A percentile compares a stretch with the other conserved stretches of the same genome.
phyloP scores from a whole-genome alignment of 208 protist genomes.

The Acanthamoeba castellanii region DNA sequence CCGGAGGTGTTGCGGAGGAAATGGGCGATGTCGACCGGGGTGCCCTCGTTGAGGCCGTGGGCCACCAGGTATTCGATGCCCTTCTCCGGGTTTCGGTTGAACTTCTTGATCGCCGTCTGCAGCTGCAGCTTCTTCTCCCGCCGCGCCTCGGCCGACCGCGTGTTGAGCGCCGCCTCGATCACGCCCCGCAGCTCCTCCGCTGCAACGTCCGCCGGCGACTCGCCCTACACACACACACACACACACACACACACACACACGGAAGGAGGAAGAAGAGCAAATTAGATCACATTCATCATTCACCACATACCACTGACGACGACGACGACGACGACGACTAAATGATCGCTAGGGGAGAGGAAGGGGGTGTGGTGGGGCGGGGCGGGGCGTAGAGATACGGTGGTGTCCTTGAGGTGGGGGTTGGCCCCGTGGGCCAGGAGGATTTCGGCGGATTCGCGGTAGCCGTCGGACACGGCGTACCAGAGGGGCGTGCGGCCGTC shows the following conservation, averaged over 20 bases:
- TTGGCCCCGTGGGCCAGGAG: not conserved
- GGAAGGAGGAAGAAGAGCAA: not conserved
- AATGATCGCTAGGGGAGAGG: not conserved
- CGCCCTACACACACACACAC: not conserved
- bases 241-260: too few relatives aligned
- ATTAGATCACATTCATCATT: too few relatives aligned
- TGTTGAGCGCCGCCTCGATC: constrained; percentile 6
- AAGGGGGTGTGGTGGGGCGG: too few relatives aligned
- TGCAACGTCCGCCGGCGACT: not conserved
- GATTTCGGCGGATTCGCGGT: not conserved
- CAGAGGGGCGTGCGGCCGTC: constrained; percentile 44
- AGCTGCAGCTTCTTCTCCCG: constrained; percentile 33
- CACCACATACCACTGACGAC: too few relatives aligned
- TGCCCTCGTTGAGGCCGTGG: constrained; percentile 79
- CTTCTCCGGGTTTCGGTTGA: constrained; percentile 82
- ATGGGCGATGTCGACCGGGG: constrained; percentile 75
- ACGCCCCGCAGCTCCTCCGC: not conserved
- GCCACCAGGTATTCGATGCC: constrained; percentile 86
- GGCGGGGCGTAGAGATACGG: not conserved
- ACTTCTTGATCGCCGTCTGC: constrained; percentile 77
- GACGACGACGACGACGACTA: too few relatives aligned
- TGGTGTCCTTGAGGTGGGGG: constrained; percentile 11
- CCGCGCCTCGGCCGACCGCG: not conserved
- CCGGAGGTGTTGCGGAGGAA: constrained; percentile 78
- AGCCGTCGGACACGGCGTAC: constrained; percentile 35